These are phyloP conservation scores for Circinella minor DNA, from an alignment of 371 early-diverging fungal species.

Conservation along the genomic window DNA sequence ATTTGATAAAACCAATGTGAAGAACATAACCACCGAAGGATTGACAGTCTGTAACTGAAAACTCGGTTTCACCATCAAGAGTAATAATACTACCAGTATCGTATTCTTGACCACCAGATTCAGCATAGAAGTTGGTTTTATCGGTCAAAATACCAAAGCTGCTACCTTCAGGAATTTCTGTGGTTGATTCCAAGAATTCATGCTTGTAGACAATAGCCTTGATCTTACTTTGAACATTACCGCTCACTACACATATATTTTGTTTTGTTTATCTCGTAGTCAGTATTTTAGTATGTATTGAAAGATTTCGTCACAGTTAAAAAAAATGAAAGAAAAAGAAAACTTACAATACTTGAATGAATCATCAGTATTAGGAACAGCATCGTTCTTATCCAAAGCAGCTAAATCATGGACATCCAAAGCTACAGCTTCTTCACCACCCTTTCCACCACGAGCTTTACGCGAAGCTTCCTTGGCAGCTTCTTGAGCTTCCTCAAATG, in stretches of 20 bases:
- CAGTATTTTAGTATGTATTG: too few species aligned
- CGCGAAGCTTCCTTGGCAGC: constrained; percentile 85
- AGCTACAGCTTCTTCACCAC: constrained; percentile 66
- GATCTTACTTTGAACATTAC: constrained; percentile 70
- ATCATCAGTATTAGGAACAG: constrained; percentile 91
- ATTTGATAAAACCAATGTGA: constrained; percentile 94
- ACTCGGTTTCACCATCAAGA: constrained; percentile 83
- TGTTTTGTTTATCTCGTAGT: too few species aligned
- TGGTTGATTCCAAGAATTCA: constrained; percentile 55
- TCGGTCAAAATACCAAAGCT: constrained; percentile 93
- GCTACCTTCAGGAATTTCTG: constrained; percentile 55
- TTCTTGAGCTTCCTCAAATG: constrained; percentile 84
- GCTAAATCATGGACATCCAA: constrained; percentile 94
- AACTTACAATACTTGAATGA: constrained; percentile 77
- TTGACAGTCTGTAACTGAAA: constrained; percentile 95
- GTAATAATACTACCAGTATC: constrained; percentile 94
- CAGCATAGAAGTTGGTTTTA: constrained; percentile 99
- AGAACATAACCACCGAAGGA: constrained; percentile 96
- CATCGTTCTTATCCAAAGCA: constrained; percentile 74
- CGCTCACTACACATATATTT: constrained; percentile 41
- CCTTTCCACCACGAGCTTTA: constrained; percentile 64
- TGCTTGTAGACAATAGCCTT: constrained; percentile 75
- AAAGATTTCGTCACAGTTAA: too few species aligned
- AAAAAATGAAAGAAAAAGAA: neutral
- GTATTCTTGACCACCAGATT: constrained; percentile 98